These are phyloP conservation scores for Sclerotiophoma versabilis DNA, from an alignment of 2,329 filamentous ascomycete genomes.

Conservation along the genomic window DNA sequence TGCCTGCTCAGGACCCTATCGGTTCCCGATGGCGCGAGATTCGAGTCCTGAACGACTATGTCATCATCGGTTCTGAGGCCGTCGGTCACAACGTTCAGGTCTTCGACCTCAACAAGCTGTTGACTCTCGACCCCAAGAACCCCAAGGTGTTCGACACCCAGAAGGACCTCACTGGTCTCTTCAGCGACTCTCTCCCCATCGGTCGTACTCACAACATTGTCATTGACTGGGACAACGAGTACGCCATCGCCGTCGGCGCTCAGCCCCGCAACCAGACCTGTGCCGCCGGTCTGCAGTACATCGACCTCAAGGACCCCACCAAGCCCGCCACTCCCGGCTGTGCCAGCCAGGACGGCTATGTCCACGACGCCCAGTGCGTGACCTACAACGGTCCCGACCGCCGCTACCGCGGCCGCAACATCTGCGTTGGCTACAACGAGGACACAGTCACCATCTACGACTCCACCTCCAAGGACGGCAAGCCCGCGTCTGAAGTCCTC, in stretches of 20 bases:
- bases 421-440: slow-evolving; percentile 65
- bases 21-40: slow-evolving; percentile 62
- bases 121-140: slow-evolving; percentile 39
- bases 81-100: slow-evolving; percentile 62
- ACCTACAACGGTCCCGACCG: slow-evolving; percentile 61
- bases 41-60: slow-evolving; percentile 53
- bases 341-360: slow-evolving; percentile 63
- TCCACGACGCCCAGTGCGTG: slow-evolving; percentile 68
- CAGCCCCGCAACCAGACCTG: slow-evolving; percentile 51
- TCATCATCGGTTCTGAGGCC: slow-evolving; percentile 52
- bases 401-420: slow-evolving; percentile 58
- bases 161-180: slow-evolving; percentile 38
- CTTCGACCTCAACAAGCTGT: slow-evolving; percentile 57
- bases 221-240: slow-evolving; percentile 46
- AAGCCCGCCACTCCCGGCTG: slow-evolving; percentile 62
- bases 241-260: slow-evolving; percentile 43
- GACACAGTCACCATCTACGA: slow-evolving; percentile 61
- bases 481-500: slow-evolving; percentile 63
- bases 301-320: slow-evolving; percentile 62
- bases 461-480: slow-evolving; percentile 60
- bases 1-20: slow-evolving; percentile 53
- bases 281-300: slow-evolving; percentile 62
- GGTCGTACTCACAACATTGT: slow-evolving; percentile 51
- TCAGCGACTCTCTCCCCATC: slow-evolving; percentile 35
- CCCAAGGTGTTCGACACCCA: slow-evolving; percentile 42